Base-by-base conservation (phyloP, 2,329 filamentous ascomycete species). In the Pleoardoris graminearum region DNA sequence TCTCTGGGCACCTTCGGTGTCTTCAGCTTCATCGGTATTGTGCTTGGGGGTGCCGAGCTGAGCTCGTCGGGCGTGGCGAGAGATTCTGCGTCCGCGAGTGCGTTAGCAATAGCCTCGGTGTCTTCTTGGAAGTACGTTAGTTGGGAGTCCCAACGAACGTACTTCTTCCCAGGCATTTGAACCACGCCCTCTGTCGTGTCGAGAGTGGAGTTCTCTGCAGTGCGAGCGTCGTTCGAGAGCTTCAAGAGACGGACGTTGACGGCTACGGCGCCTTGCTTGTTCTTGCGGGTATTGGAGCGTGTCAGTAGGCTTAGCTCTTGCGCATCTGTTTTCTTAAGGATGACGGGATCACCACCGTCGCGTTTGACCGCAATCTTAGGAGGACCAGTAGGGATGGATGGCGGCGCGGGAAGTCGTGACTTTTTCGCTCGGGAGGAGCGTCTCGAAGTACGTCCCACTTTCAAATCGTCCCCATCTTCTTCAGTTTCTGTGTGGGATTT, bases 221-320 rank as follows among this genome's bases (percentile, higher is more conserved):
- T 16, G 4, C 33, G 32, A 11, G 59, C 55, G 7, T 75, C 75
- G 10, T 63, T 63, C 8, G 67, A 65, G 8, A 81, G 65, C 50
- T 76, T 77, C 21, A 72, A 65, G 10, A 82, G 64, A 27, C 76
- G 71, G 7, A 76, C 58, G n/a, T 62, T 67, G 38, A 79, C 78
- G 47, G 75, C 63, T 21, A 80, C 57, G 14, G 75, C 71, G 21
- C 74, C 75, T 39, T 75, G 75, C 53, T 80, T 81, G 63, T 82
- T 82, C 62, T 77, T 77, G 35, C 75, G 71, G 7, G 79, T 82
- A 58, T 82, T 82, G 44, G 66, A 68, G 29, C 75, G 71, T 1
- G 79, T 81, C 14, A 75, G 48, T 10, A 74, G 62, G 10, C 77
- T 72, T 7, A 80, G 63, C 50, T 79, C 75, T 53, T 81, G 79